These are phyloP conservation scores for Cystobasidium slooffiae DNA, from an alignment of 1,284 basidiomycete genomes.

Conservation along the genomic window DNA sequence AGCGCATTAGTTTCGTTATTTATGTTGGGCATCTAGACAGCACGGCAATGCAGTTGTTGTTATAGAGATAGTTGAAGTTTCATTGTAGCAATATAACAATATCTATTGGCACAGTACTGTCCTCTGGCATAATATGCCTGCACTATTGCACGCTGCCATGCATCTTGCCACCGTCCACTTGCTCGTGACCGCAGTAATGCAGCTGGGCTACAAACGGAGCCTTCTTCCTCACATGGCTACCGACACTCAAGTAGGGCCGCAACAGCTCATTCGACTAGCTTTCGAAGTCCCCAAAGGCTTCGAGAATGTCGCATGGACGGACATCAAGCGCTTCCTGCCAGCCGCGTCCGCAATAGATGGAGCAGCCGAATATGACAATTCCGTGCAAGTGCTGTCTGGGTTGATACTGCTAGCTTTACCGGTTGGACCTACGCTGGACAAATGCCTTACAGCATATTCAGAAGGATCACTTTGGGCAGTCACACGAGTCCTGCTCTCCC, in stretches of 20 bases:
- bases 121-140: no score
- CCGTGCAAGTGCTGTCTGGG: conserved; percentile 3
- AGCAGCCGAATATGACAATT: background rate
- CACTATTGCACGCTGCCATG: no score
- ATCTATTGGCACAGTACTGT: no score
- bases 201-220: no score
- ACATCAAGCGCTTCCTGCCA: conserved; percentile 28
- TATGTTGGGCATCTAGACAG: no score
- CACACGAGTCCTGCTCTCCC: background rate
- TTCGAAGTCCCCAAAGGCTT: conserved; percentile 30
- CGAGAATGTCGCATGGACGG: conserved; percentile 33
- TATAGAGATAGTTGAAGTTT: no score
- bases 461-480: conserved; percentile 28
- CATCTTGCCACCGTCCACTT: background rate
- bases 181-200: background rate
- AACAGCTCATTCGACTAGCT: conserved; percentile 10
- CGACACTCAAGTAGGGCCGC: no score
- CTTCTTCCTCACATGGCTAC: conserved; percentile 8
- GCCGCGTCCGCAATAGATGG: background rate
- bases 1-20: no score
- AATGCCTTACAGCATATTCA: conserved; percentile 13
- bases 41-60: no score
- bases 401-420: background rate
- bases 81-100: no score
- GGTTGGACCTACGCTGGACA: background rate